Base-by-base conservation (phyloP, 805 yeast genomes). In the Limtongia smithiae region DNA sequence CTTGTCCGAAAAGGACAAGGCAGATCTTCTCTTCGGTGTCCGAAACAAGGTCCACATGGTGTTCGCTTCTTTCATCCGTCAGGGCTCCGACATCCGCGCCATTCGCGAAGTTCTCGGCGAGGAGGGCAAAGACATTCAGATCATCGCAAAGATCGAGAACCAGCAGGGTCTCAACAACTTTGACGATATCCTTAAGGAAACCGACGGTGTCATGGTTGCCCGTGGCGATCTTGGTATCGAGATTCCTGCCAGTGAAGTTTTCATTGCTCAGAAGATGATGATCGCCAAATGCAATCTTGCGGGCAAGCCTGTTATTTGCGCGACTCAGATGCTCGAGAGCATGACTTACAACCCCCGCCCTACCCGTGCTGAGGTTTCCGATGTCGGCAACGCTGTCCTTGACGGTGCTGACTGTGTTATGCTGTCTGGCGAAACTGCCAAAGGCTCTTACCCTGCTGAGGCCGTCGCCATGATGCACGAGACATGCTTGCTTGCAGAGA, bases 331-430 rank as follows among this genome's bases (percentile, higher is more conserved):
- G 98, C 83, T 93, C 72, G 98, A 93, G 77, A 88, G 97, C 54
- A 93, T 93, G 98, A 93, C 97, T 55, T 88, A 85, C 77, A 93
- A 93, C 85, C 98, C 98, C 72, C 85, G 98, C 76, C 98, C 98
- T 74, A 93, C 98, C 71, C 86, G 98, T 78, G 98, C 98, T 63
- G 98, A 93, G 78, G 98, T 93, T 55, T 84, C 95, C 50, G 98
- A 93, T 73, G 98, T 93, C 59, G 98, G 98, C 76, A 93, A 93
- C 75, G 98, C 98, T 64, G 86, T 93, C 62, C 80, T 93, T 70
- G 98, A 93, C 69, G 98, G 98, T 76, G 97, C 97, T 67, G 98
- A 93, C 78, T 93, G 98, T 85, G 97, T 93, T 70, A 93, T 93
- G 98, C 81, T 93, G 71, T 85, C 95, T 51, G 98, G 98, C 72